Base-by-base conservation (phyloP, 2,329 filamentous ascomycete genomes). In the Furcasterigmium sp. region DNA sequence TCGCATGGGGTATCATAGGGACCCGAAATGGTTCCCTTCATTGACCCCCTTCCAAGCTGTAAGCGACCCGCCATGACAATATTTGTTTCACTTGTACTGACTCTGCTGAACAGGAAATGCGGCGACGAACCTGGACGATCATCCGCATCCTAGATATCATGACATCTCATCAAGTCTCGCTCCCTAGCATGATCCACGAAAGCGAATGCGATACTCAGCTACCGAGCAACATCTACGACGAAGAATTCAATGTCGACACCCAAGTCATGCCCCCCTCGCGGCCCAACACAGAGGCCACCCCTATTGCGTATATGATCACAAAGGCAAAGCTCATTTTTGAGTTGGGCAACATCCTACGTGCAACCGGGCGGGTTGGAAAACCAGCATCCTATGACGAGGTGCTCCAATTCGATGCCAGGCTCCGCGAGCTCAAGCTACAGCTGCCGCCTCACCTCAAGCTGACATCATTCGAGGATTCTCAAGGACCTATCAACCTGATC, bases 401-500 rank as follows among this genome's bases (percentile, higher is more conserved):
- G 41, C 61, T 85, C 53, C 67, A 77, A 51, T 67, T 82, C 57
- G 76, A 88, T 62, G 64, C 71, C 62, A 70, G 78, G 55, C 56
- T 89, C 53, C 69, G 81, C 26, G 76, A 80, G 44, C 65, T 82
- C 26, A 75, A 76, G 58, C 70, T 84, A 26, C 77, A 84, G 44
- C 76, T 95, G 39, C 88, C 93, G 1, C 84, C 87, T 3, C 86
- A 95, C 60, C 71, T 97, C 25, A 84, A 81, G 53, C 72, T 95
- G 51, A 82, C 84, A 25, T 75, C 84, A 0, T 73, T 95, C 46
- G 84, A 91, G 45, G 84, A 88, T 43, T 83, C 80, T 5, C 74
- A 82, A 37, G 91, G 95, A 54, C 83, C 94, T 15, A 82, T 93
- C 61, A 87, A 88, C 20, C 77, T 93, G 46, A 83, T 96, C 45